Evolutionary conservation across 192 early-diverging fungal species (phyloP).

Genomic region (Coemansia sp.): DNA sequence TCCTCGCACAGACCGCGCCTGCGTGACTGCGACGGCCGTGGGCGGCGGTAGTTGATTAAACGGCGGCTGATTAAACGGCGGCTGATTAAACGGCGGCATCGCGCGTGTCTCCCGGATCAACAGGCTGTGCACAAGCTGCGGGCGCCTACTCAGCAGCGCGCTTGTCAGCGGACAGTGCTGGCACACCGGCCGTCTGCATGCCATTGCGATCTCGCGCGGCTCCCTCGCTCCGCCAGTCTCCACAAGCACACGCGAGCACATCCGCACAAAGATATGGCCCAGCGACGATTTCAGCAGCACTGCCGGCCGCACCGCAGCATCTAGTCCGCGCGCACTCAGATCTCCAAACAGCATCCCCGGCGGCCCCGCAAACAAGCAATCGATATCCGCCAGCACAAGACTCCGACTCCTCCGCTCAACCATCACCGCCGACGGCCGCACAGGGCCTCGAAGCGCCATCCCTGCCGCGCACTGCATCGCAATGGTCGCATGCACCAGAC

Average conservation of each 20-base stretch:
- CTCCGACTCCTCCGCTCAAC: constrained; percentile 5
- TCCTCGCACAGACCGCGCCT: no score
- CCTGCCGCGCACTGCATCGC: constrained; percentile 12
- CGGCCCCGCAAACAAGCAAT: constrained; percentile 12
- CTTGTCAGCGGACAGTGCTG: background rate
- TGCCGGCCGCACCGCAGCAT: background rate
- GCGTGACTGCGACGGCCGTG: no score
- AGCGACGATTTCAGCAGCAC: background rate
- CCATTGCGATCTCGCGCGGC: background rate
- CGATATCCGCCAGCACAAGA: constrained; percentile 13
- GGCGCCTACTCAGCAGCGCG: background rate
- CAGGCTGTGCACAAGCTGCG: constrained; percentile 5
- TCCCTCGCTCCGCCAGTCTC: background rate
- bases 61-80: no score
- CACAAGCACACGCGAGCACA: constrained; percentile 7
- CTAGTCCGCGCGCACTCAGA: background rate
- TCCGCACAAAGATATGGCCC: constrained; percentile 3
- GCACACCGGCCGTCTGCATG: background rate
- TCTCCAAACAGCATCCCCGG: constrained; percentile 9
- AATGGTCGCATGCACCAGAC: constrained; percentile 2
- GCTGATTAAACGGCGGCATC: background rate
- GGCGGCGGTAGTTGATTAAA: no score
- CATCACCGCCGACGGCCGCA: constrained; percentile 12
- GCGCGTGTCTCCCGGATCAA: background rate
- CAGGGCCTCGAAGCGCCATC: background rate